Evolutionary conservation across 2,329 filamentous ascomycete species (phyloP), one percentile per base, ranked within the genome.

Genomic region (Atkinsonella hypoxylon): DNA sequence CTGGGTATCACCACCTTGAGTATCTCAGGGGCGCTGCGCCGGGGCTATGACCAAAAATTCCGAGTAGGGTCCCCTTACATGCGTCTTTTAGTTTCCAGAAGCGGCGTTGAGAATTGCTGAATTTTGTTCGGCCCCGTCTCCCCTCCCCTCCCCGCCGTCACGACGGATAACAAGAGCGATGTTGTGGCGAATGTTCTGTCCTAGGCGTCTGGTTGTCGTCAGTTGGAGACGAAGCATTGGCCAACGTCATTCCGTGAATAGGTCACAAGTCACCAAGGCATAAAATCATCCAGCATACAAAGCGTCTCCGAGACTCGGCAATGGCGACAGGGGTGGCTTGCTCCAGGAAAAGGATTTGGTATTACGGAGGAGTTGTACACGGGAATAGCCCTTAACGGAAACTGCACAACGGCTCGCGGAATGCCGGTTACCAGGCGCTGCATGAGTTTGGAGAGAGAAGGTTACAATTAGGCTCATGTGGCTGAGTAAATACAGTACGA

Each of bases 381-480:
- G 45, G 45, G 17, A 15, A 39, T 31, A 20, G 26, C 45, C 45
- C 20, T 30, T n/a, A 22, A 11, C 20, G 45, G 34, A 26, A 47
- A 39, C 13, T 15, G 13, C 45, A 47, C 20, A 48, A 48, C 38
- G 22, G 38, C 46, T 41, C n/a, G n/a, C 39, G n/a, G 39, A 4
- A 17, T 41, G 39, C 18, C 39, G n/a, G 39, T 4, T 30, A 47
- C 32, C 18, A 9, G 45, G 15, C 46, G 34, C 8, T 48, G 46
- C 45, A 47, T 47, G 45, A 36, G 49, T 11, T 26, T 30, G 15
- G 12, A 34, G 43, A 11, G 32, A 49, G 47, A 43, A 36, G 26
- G 47, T 49, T 47, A 47, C 44, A 49, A 52, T 52, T 52, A 46
- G 51, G 51, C 43, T 44, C 13, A 31, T 20, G 34, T 47, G 40